phyloP scores from a whole-genome alignment of 495 filamentous ascomycete genomes.

The Xanthoparmelia taractica region DNA sequence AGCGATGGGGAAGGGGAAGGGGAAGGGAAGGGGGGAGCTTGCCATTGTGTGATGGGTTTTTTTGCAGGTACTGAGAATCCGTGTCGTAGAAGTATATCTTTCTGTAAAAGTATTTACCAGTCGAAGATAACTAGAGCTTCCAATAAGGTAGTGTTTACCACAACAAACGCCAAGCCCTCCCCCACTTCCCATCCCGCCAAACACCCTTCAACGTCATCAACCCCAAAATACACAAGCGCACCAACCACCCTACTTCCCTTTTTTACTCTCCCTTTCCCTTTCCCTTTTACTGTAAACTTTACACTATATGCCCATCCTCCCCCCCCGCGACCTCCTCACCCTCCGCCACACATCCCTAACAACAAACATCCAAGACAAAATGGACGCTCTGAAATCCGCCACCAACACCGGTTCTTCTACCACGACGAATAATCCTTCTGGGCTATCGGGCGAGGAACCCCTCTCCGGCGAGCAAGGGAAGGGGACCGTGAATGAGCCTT shows the following conservation, averaged over 20 bases:
- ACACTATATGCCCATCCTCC: neutral
- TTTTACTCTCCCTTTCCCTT: no score
- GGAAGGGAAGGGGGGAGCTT: neutral
- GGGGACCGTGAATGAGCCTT: slow-evolving; percentile 17
- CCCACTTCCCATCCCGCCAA: neutral
- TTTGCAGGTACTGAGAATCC: no score
- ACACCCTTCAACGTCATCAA: neutral
- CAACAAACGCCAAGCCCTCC: no score
- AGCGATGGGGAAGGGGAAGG: no score
- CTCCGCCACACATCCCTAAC: neutral
- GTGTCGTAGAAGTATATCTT: no score
- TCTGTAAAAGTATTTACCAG: no score
- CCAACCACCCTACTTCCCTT: neutral
- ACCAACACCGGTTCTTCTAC: neutral
- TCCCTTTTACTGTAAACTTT: no score
- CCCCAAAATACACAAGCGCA: slow-evolving; percentile 3
- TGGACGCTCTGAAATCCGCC: slow-evolving; percentile 6
- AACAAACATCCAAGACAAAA: neutral
- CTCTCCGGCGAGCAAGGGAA: slow-evolving; percentile 18
- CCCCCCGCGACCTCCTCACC: neutral
- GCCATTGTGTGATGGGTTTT: slow-evolving; percentile 2
- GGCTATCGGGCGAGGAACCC: slow-evolving; percentile 21
- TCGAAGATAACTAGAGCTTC: no score
- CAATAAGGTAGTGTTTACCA: no score
- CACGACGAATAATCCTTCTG: neutral